Percentiles rank a stretch among this genome's conserved stretches.
Evolutionary conservation across 116 monocot genomes (phyloP).

Genomic region (Dioscorea cayenensis): DNA sequence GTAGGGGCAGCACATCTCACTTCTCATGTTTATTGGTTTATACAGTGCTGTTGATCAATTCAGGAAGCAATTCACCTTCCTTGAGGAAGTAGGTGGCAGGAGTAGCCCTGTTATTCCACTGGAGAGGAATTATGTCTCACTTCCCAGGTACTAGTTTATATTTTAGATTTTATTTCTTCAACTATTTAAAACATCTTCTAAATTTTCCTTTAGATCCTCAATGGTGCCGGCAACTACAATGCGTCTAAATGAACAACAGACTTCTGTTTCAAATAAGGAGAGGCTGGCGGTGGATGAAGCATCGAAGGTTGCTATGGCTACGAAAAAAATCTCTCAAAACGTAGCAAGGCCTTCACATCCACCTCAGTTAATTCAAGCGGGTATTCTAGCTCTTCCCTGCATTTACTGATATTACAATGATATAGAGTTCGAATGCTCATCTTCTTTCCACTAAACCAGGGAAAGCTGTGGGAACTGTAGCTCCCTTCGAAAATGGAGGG

Average conservation of each 20-base stretch:
- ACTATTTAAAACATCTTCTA: not conserved
- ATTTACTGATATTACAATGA: not conserved
- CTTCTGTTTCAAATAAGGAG: not conserved
- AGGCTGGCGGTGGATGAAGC: not conserved
- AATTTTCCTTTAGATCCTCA: not conserved
- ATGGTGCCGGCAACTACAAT: not conserved
- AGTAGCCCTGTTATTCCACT: not conserved
- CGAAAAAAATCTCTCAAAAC: not conserved
- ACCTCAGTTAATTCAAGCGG: not conserved
- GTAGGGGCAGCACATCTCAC: not conserved
- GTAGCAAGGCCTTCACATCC: not conserved
- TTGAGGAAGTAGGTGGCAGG: not conserved
- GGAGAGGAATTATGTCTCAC: not conserved
- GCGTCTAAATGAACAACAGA: not conserved
- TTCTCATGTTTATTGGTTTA: not conserved
- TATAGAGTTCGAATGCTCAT: not conserved
- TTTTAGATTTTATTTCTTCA: not conserved
- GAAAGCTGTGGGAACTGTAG: not conserved
- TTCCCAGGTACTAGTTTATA: not conserved
- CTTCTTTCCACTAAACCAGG: not conserved
- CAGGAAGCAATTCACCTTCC: not conserved
- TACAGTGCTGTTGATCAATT: conserved; percentile 1
- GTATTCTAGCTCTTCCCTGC: not conserved
- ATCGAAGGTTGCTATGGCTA: not conserved
- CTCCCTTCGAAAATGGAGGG: not conserved